Evolutionary conservation across 148 eudicot species (phyloP), one percentile per base, ranked within the genome.

Genomic region (Rhododendron henanense): DNA sequence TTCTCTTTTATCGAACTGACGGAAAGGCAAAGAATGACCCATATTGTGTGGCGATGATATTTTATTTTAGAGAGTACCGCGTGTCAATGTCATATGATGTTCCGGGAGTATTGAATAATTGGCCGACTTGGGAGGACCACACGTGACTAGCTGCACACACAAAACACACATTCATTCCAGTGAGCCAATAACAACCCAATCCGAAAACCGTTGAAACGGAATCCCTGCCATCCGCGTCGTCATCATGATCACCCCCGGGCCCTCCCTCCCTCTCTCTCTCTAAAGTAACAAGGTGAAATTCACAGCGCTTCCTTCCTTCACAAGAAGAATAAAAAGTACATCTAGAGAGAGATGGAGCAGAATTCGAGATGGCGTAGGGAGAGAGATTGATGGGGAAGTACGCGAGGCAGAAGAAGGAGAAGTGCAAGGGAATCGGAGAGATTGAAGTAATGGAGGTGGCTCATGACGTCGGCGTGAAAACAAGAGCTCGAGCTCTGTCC

Each of bases 201-300:
- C 92, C 50, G 71, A 25, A 59, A 85, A 88, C 91, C 92, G 89
- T 89, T 87, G 67, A 88, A 59, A 86, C 90, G 89, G 90, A 87
- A 88, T 92, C 84, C 81, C 90, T 23, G 28, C 85, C 85, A 86
- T 59, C 87, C 41, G 79, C 59, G 47, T 81, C 89, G 31, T 55
- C 87, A 81, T 81, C 84, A 41, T 44, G 23, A 76, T 47, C 55
- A 28, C 53, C 57, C 16, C 7, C 50, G 45, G 45, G 45, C 45
- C 45, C 45, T 6, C 45, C 44, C 55, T 61, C 77, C 35, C 81
- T 63, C 81, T 84, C 45, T 31, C 31, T 71, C 19, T 31, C 19
- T 31, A 74, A 83, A 83, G 81, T 86, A 84, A 78, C 55, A 75
- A 59, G 15, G 63, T 53, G 73, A 71, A 51, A 67, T 48, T 81